Base-by-base conservation (phyloP, 2,329 filamentous ascomycete genomes). In the Diaporthe ilicicola region DNA sequence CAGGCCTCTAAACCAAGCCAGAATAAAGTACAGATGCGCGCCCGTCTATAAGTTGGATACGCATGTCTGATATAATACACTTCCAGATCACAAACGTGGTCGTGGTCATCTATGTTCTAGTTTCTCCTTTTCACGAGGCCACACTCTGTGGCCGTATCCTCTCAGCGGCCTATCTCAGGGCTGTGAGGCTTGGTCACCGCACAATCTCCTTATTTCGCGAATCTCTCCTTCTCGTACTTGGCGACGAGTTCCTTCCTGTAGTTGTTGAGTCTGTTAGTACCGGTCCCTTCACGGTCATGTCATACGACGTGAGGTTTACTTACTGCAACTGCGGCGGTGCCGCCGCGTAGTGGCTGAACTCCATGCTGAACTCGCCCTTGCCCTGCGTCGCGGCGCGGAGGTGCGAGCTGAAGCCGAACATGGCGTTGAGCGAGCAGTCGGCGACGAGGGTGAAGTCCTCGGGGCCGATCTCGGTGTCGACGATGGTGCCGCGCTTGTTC, bases 311-410 rank as follows among this genome's bases (percentile, higher is more conserved):
- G 22, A n/a, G 34, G n/a, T 8, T 48, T 17, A 9, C 91, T 80
- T 91, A 93, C 92, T 99, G 96, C 81, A 98, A 81, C 80, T 98
- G 95, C 77, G 90, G 90, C 61, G 95, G 93, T 71, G 96, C 94
- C 65, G 94, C 87, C 66, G 93, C 91, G 78, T 99, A 99, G 84
- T 98, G 96, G 82, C 93, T 96, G 79, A 99, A 99, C 84, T 99
- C 96, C 96, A 99, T 98, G 78, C 89, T 93, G 80, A 98, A 99
- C 85, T 99, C 96, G 78, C 96, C 96, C 88, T 99, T 99, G 73
- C 96, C 96, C 85, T 99, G 96, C 2, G 95, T 98, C 27, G 95
- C 93, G 17, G 96, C 96, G 76, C 96, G 90, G 75, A 99, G 84
- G 83, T 97, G 93, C 51, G 92, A 93, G 78, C 92, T 95, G 85